Evolutionary conservation across 768 basidiomycete species (phyloP).

Genomic region (Leccinellum rugosiceps): DNA sequence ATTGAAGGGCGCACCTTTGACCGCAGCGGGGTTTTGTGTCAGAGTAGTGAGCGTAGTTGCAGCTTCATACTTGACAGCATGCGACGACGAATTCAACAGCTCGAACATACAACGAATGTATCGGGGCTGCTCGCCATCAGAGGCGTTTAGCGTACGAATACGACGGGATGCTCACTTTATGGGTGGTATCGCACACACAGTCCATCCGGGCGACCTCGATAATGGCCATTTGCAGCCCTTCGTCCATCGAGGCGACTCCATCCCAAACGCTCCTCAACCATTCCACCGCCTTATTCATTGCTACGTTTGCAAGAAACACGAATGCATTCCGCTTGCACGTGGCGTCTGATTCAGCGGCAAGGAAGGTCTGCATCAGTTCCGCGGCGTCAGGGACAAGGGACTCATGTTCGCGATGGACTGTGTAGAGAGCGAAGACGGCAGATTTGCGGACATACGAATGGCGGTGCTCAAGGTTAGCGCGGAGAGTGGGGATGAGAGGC

Average conservation of each 20-base stretch:
- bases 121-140: constrained; percentile 52
- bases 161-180: constrained; percentile 49
- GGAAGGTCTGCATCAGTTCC: constrained; percentile 94
- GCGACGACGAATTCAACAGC: constrained; percentile 81
- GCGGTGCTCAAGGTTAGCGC: constrained; percentile 92
- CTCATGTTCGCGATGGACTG: constrained; percentile 93
- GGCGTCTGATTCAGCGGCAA: constrained; percentile 91
- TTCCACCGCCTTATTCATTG: constrained; percentile 89
- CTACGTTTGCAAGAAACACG: constrained; percentile 83
- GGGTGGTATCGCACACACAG: constrained; percentile 78
- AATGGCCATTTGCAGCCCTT: constrained; percentile 91
- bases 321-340: constrained; percentile 98
- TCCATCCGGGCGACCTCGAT: constrained; percentile 93
- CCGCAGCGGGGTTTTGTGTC: constrained; percentile 92
- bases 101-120: constrained; percentile 95
- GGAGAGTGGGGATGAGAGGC: constrained; percentile 91
- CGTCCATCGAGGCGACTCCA: constrained; percentile 77
- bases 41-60: constrained; percentile 91
- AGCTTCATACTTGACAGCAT: constrained; percentile 97
- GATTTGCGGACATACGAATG: constrained; percentile 98
- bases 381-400: constrained; percentile 95
- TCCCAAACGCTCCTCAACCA: constrained; percentile 88
- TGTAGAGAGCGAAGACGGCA: constrained; percentile 93
- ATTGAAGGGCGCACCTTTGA: constrained; percentile 64
- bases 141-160: constrained; percentile 3